Evolutionary conservation across 2,329 filamentous ascomycete species (phyloP).

Genomic region (Trichoderma breve): DNA sequence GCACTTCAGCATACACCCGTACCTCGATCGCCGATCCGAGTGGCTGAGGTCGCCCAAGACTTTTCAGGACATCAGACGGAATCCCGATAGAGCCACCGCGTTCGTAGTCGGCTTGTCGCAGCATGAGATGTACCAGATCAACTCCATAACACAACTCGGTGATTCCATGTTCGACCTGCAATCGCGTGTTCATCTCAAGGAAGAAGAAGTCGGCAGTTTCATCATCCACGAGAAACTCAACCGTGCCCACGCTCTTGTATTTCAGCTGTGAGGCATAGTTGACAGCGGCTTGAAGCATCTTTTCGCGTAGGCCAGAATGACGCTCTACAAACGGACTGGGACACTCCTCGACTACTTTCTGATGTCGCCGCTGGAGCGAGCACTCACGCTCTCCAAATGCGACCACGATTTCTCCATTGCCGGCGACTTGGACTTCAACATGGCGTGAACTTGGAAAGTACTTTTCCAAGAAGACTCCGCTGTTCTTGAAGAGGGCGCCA

Average conservation of each 20-base stretch:
- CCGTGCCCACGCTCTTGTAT: not conserved
- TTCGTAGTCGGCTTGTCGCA: not conserved
- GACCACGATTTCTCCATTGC: not conserved
- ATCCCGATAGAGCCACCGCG: not conserved
- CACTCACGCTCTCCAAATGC: not conserved
- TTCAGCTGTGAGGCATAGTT: not conserved
- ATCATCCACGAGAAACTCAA: not conserved
- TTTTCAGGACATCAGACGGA: not conserved
- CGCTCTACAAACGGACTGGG: not conserved
- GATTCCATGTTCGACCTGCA: not conserved
- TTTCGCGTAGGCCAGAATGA: not conserved
- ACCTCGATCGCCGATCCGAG: not conserved
- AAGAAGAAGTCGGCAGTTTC: not conserved
- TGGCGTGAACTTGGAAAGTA: slow-evolving; percentile 22
- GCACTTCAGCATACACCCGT: not conserved
- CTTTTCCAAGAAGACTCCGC: slow-evolving; percentile 42
- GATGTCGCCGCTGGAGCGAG: not conserved
- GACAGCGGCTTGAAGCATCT: not conserved
- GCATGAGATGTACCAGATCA: not conserved
- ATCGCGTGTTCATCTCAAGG: not conserved
- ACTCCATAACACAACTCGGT: not conserved
- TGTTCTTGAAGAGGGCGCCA: slow-evolving; percentile 42
- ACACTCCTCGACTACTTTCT: not conserved
- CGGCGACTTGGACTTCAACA: not conserved
- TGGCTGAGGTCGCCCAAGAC: not conserved